Base-by-base conservation (phyloP, 495 filamentous ascomycete genomes). In the Tuber umbilicatum region DNA sequence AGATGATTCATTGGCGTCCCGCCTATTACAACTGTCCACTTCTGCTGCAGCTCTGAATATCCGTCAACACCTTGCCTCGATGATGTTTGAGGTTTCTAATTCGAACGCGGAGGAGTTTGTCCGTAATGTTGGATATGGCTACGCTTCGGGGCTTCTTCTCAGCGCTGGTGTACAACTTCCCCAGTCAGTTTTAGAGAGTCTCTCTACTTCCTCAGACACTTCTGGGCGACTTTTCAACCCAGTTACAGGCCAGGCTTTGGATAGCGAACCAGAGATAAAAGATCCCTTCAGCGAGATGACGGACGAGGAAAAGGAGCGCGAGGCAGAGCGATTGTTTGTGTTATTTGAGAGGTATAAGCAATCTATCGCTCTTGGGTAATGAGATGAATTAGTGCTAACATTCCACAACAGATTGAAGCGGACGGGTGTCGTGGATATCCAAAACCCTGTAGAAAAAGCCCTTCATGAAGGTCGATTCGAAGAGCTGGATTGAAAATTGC, bases 251-350 rank as follows among this genome's bases (percentile, higher is more conserved):
- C 95, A 99, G 83, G 88, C 90, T 71, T 83, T 91, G 79, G 90
- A 92, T 73, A 87, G 86, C 38, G 94, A 96, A 83, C 86, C 86
- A 21, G 72, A 83, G 69, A 68, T 72, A 35, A 84, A 86, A 14
- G 74, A 85, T 16, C 83, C 88, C 5, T 84, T 85, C 14, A 88
- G 88, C 2, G 87, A 90, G 31, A 98, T 99, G 95, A 94, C 91
- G 9, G 85, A 90, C 43, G 95, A 92, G 75, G 94, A 99, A 86
- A 97, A 91, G 83, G 93, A 97, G 81, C 86, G 92, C 68, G 95
- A 99, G 83, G 95, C 95, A 0, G 95, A 99, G 83, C 90, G 88
- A 79, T 84, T 99, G 0, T 97, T 98, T 84, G 93, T 98, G 21
- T 86, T 99, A 23, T 99, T 99, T 84, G 94, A 99, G 84, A 89